Base-by-base conservation (phyloP, 2,329 filamentous ascomycete species). In the Paecilomyces formosus region DNA sequence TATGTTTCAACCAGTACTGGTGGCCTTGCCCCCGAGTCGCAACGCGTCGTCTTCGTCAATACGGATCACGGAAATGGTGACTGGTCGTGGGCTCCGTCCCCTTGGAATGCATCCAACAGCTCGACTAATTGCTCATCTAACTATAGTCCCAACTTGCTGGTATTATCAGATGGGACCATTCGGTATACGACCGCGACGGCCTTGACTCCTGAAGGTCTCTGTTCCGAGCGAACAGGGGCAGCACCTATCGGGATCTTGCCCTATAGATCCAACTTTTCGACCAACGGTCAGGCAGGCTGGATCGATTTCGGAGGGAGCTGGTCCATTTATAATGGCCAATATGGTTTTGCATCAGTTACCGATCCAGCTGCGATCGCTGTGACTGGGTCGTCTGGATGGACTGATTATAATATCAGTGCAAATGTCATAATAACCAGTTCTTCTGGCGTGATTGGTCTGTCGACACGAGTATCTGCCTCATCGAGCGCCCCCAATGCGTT, bases 381-480 rank as follows among this genome's bases (percentile, higher is more conserved):
- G 6, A 55, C 57, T 26, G 57, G 57, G 24, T 58, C 57, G n/a
- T 58, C 57, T 55, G 54, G 57, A 58, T 58, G 57, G 57, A 55
- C 39, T 2, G 57, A 58, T 33, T 58, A 58, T 28, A 30, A 58
- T 26, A 45, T 58, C 33, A 58, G 57, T 53, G 57, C 57, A 4
- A 45, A 58, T 56, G 54, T 55, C 9, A 22, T 56, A 18, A 51
- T 58, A 11, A 58, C 57, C 18, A 58, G 52, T 18, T 52, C 8
- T 2, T 58, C 57, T 11, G 57, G 57, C 28, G 45, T 53, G 18
- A 53, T 33, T 15, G 57, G 57, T 26, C 15, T 58, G 15, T 8
- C 35, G 1, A 31, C 45, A 30, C 54, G 57, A 45, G 54, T 39
- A 21, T 58, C 57, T 45, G 45, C 39, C 3, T 58, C 54, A 7